Evolutionary conservation across 495 filamentous ascomycete genomes (phyloP).

Genomic region (Podospora bellae-mahoneyi): DNA sequence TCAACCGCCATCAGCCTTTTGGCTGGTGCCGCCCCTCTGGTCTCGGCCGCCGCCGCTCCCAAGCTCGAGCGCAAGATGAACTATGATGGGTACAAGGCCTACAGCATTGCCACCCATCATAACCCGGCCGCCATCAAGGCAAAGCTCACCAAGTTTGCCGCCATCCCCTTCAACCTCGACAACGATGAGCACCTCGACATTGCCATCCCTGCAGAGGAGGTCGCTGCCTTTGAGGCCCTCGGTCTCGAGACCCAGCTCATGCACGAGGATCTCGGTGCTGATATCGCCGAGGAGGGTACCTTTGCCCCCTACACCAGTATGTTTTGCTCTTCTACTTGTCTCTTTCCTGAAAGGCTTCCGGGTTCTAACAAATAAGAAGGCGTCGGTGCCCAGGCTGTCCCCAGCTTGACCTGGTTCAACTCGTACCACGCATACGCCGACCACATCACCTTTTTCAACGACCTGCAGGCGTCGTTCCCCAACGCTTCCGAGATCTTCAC

Average conservation of each 20-base stretch:
- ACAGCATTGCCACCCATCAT: slow-evolving; percentile 27
- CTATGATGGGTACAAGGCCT: slow-evolving; percentile 35
- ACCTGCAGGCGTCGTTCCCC: slow-evolving; percentile 48
- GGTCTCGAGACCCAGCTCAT: slow-evolving; percentile 20
- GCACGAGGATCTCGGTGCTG: slow-evolving; percentile 31
- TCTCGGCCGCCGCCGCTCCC: slow-evolving; percentile 20
- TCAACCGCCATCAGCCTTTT: slow-evolving; percentile 12
- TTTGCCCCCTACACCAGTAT: slow-evolving; percentile 28
- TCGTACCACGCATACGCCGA: slow-evolving; percentile 56
- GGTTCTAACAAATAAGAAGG: slow-evolving; percentile 21
- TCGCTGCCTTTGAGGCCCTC: slow-evolving; percentile 25
- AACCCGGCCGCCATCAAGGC: slow-evolving; percentile 24
- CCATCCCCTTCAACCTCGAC: slow-evolving; percentile 25
- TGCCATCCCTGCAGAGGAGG: slow-evolving; percentile 27
- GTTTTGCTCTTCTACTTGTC: not conserved
- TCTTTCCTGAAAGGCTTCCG: not conserved
- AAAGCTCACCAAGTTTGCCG: slow-evolving; percentile 25
- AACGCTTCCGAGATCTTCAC: slow-evolving; percentile 51
- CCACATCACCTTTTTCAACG: slow-evolving; percentile 51
- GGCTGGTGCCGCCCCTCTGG: slow-evolving; percentile 15
- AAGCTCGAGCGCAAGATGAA: slow-evolving; percentile 23
- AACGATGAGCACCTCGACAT: slow-evolving; percentile 32
- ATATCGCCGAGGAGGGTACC: slow-evolving; percentile 24
- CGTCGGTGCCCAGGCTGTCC: slow-evolving; percentile 21
- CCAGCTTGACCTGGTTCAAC: slow-evolving; percentile 51